phyloP scores from a whole-genome alignment of 345 rosid genomes.

The Clausena lansium region DNA sequence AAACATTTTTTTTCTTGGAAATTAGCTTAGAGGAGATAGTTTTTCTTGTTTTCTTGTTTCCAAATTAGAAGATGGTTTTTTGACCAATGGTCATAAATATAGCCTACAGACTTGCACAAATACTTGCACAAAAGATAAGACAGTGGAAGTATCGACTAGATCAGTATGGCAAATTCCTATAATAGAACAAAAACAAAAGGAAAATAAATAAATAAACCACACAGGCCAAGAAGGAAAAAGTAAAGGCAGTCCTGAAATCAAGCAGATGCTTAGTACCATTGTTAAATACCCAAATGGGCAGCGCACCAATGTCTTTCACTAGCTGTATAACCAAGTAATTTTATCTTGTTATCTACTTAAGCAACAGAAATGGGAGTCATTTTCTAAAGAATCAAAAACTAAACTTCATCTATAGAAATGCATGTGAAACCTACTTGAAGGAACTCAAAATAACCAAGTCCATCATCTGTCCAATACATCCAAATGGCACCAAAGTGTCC shows the following conservation, averaged over 20 bases:
- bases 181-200: conserved; percentile 12
- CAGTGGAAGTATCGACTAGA: conserved; percentile 60
- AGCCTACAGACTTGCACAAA: conserved; percentile 13
- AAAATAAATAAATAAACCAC: conserved; percentile 9
- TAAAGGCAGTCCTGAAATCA: neutral
- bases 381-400: conserved; percentile 1
- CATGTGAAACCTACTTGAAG: conserved; percentile 54
- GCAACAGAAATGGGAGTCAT: neutral
- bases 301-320: conserved; percentile 77
- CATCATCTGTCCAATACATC: conserved; percentile 98
- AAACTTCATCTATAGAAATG: neutral
- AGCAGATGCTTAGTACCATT: conserved; percentile 31
- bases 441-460: conserved; percentile 77
- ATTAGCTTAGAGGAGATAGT: neutral
- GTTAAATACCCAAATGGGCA: conserved; percentile 92
- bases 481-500: conserved; percentile 99
- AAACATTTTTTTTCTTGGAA: neutral
- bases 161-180: conserved; percentile 88
- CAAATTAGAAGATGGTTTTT: neutral
- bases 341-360: conserved; percentile 6
- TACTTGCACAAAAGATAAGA: conserved; percentile 86
- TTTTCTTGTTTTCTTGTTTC: too few species aligned
- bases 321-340: conserved; percentile 45
- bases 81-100: neutral
- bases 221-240: neutral